These are phyloP conservation scores for Aspergillus unguis DNA, from an alignment of 2,329 filamentous ascomycete genomes.

Conservation along the genomic window DNA sequence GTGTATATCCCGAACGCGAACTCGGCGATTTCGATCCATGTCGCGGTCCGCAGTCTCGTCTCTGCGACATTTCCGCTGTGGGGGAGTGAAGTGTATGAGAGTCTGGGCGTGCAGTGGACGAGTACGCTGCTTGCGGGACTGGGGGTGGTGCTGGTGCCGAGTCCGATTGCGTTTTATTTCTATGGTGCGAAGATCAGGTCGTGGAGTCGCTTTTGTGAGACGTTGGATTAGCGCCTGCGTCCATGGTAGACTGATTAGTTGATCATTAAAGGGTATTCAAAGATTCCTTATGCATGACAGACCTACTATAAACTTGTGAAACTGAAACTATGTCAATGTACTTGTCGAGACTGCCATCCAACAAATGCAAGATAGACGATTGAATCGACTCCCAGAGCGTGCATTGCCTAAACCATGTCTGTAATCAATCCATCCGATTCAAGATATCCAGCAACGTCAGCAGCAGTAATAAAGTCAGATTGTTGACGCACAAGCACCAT, in stretches of 20 bases:
- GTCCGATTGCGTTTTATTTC: constrained; percentile 37
- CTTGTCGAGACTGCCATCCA: too few relatives aligned
- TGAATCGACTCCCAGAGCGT: too few relatives aligned
- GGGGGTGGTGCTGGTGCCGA: constrained; percentile 66
- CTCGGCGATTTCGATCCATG: constrained; percentile 35
- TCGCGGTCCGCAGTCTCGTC: constrained; percentile 31
- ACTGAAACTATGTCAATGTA: too few relatives aligned
- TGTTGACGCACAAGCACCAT: not conserved
- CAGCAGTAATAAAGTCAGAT: too few relatives aligned
- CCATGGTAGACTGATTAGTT: too few relatives aligned
- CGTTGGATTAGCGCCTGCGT: too few relatives aligned
- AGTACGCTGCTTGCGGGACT: constrained; percentile 19
- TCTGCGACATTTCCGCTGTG: constrained; percentile 28
- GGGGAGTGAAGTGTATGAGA: constrained; percentile 19
- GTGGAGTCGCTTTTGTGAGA: constrained; percentile 24
- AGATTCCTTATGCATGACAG: not conserved
- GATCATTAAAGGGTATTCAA: too few relatives aligned
- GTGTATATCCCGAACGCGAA: constrained; percentile 34
- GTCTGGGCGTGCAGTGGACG: constrained; percentile 21
- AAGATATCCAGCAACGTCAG: too few relatives aligned
- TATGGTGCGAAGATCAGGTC: constrained; percentile 21
- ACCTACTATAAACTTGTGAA: too few relatives aligned
- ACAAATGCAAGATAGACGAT: too few relatives aligned
- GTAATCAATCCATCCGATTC: too few relatives aligned
- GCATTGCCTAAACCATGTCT: too few relatives aligned